phyloP scores from a whole-genome alignment of 208 protist genomes.

The Herpetomonas samuelpessoai region DNA sequence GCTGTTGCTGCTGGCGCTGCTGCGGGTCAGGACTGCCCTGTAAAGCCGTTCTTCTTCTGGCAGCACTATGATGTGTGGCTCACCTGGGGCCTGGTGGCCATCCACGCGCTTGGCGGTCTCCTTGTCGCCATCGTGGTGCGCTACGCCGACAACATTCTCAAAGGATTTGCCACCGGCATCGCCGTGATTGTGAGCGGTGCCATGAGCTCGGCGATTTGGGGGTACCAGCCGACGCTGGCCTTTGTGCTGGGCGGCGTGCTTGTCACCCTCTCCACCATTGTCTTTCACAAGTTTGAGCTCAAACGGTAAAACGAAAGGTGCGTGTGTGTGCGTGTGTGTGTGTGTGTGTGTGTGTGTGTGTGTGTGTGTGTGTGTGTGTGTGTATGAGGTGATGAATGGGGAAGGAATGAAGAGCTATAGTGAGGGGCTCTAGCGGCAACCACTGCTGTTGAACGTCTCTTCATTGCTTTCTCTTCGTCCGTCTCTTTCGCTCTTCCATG shows the following conservation, averaged over 20 bases:
- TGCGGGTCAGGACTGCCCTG: slow-evolving; percentile 11
- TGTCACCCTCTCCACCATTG: slow-evolving; percentile 45
- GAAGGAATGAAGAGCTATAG: too few relatives aligned
- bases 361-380: too few relatives aligned
- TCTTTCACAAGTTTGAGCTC: slow-evolving; percentile 69
- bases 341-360: too few relatives aligned
- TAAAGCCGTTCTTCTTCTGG: slow-evolving; percentile 61
- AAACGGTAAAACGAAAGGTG: slow-evolving; percentile 12
- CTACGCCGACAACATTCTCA: slow-evolving; percentile 88
- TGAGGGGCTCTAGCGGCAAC: too few relatives aligned
- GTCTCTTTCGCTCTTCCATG: too few relatives aligned
- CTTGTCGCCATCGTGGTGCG: slow-evolving; percentile 78
- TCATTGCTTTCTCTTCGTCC: too few relatives aligned
- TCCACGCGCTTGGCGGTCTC: slow-evolving; percentile 78
- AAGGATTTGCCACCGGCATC: slow-evolving; percentile 80
- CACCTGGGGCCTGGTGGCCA: slow-evolving; percentile 58
- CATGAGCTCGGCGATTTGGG: slow-evolving; percentile 54
- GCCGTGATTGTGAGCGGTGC: slow-evolving; percentile 73
- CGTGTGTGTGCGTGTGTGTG: too few relatives aligned
- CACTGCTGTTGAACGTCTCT: too few relatives aligned
- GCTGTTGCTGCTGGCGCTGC: not conserved
- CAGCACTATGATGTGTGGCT: slow-evolving; percentile 46
- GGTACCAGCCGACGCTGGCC: slow-evolving; percentile 23
- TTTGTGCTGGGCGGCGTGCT: slow-evolving; percentile 53
- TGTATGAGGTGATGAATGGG: too few relatives aligned